phyloP scores from a whole-genome alignment of 2,329 filamentous ascomycete genomes.

The Coniochaeta ligniaria region DNA sequence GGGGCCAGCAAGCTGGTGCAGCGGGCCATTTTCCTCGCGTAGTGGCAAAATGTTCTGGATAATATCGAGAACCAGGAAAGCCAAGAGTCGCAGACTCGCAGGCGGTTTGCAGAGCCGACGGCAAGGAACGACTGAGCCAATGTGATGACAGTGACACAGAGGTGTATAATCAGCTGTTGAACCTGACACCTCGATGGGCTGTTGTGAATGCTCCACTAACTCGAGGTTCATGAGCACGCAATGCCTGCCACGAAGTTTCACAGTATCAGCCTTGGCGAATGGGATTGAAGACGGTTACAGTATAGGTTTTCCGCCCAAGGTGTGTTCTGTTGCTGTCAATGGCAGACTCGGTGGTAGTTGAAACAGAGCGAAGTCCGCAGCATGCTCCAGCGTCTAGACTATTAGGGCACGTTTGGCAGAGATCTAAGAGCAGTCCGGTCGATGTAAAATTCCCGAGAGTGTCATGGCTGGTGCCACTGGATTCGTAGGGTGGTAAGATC shows the following conservation, averaged over 20 bases:
- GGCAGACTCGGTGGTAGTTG: background rate
- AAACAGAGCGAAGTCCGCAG: background rate
- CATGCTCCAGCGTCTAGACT: background rate
- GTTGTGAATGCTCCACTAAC: background rate
- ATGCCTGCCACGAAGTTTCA: background rate
- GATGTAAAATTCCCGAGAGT: background rate
- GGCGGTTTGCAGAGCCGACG: conserved; percentile 7
- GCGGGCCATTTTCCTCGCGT: conserved; percentile 13
- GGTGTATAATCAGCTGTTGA: background rate
- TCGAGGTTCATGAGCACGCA: background rate
- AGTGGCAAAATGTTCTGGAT: conserved; percentile 17
- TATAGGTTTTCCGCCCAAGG: background rate
- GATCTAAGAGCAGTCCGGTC: background rate
- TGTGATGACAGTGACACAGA: background rate
- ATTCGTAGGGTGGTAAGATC: background rate
- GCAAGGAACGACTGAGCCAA: conserved; percentile 3
- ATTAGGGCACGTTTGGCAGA: background rate
- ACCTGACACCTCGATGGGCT: background rate
- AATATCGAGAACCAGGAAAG: conserved; percentile 16
- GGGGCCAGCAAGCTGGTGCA: conserved; percentile 13
- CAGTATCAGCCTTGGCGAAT: background rate
- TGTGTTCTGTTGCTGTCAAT: no score
- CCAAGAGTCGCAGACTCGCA: conserved; percentile 1
- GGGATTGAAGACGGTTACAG: background rate
- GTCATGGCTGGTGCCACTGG: background rate